These are phyloP conservation scores for Colletotrichum euphorbiae DNA, from an alignment of 2,329 filamentous ascomycete genomes.

Conservation along the genomic window DNA sequence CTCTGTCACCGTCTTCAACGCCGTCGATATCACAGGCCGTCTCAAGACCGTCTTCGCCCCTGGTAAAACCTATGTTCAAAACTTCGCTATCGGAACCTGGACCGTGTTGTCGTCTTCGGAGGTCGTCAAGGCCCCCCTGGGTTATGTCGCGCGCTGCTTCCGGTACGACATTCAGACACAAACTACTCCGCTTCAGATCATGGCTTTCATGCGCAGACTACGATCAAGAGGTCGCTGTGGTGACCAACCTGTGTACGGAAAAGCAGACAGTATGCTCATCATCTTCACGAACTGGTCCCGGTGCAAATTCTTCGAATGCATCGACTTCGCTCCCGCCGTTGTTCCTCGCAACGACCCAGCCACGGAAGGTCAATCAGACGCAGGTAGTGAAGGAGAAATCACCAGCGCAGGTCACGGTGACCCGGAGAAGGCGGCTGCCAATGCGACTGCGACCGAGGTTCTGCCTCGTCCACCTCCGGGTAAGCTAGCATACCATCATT, in stretches of 20 bases:
- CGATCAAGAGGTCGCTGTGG: conserved; percentile 40
- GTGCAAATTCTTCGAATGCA: conserved; percentile 48
- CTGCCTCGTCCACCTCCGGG: conserved; percentile 28
- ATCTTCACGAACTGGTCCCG: conserved; percentile 54
- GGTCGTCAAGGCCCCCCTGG: conserved; percentile 43
- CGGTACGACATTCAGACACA: conserved; percentile 51
- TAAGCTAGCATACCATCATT: conserved; percentile 35
- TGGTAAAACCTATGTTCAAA: conserved; percentile 44
- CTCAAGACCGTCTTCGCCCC: conserved; percentile 40
- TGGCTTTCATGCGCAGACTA: conserved; percentile 44
- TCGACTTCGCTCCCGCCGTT: conserved; percentile 52
- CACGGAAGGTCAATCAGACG: neutral
- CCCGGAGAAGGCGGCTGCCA: conserved; percentile 24
- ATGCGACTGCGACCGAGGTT: neutral
- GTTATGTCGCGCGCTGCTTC: conserved; percentile 45
- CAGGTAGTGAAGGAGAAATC: neutral
- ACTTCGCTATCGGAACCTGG: conserved; percentile 43
- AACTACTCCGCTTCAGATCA: conserved; percentile 49
- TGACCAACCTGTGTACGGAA: conserved; percentile 47
- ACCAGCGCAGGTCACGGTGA: neutral
- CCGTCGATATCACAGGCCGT: conserved; percentile 46
- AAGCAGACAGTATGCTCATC: conserved; percentile 48
- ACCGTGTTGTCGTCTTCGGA: conserved; percentile 43
- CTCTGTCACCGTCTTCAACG: conserved; percentile 44
- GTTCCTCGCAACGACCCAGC: conserved; percentile 28